Evolutionary conservation across 352 stramenopile species (phyloP).

Genomic region (Pythium rhizo-oryzae): DNA sequence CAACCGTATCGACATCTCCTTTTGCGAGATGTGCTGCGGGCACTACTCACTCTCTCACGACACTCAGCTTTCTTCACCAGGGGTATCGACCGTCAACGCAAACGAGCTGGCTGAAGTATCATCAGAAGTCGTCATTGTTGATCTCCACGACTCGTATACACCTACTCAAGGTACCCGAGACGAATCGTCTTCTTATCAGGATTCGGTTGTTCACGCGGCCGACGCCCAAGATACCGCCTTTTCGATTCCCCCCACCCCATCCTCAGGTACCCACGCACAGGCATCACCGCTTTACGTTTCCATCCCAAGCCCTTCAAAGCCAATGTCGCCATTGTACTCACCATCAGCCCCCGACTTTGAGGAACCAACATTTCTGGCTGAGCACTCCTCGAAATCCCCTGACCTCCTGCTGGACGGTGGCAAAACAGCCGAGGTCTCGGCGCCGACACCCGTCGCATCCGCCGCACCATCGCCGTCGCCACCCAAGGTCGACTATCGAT

Average conservation of each 20-base stretch:
- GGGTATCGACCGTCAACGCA: background rate
- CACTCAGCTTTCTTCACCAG: background rate
- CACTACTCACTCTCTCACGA: conserved; percentile 50
- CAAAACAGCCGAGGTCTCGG: conserved; percentile 11
- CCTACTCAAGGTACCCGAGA: background rate
- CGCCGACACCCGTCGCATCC: background rate
- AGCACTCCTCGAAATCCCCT: background rate
- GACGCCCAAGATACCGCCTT: too few species aligned
- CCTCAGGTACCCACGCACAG: background rate
- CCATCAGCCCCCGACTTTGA: conserved; percentile 37
- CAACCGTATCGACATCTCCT: conserved; percentile 55
- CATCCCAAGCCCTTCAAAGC: conserved; percentile 11
- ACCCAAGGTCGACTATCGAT: conserved; percentile 44
- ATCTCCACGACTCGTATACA: background rate
- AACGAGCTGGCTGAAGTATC: background rate
- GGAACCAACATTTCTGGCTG: background rate
- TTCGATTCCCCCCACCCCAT: background rate
- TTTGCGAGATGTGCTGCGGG: conserved; percentile 62
- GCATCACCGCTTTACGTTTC: conserved; percentile 5
- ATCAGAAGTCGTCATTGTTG: background rate
- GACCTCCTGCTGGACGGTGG: background rate
- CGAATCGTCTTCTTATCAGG: background rate
- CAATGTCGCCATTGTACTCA: conserved; percentile 30
- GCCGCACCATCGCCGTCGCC: conserved; percentile 16
- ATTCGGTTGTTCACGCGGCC: background rate